Evolutionary conservation across 768 basidiomycete genomes (phyloP), one percentile per base, ranked within the genome.

Genomic region (Lactifluus piperatus): DNA sequence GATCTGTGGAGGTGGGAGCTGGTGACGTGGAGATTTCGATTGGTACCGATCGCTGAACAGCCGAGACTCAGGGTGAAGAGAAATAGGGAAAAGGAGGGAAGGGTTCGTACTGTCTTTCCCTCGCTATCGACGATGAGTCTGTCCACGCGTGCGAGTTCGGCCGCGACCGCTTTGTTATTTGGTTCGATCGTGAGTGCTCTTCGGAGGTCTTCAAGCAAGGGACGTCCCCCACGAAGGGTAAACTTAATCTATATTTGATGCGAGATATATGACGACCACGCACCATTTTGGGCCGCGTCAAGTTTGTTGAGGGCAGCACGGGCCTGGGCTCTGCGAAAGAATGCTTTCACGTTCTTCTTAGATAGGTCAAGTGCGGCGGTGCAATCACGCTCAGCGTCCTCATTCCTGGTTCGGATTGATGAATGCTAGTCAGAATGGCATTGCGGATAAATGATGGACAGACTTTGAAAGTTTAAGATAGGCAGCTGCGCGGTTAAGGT

Each of bases 401-500:
- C 47, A 20, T 54, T 60, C 46, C 64, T 65, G 14, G 46, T 20
- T 32, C 20, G 2, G 22, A 4, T 27, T 24, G 14, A 16, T 18
- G 39, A 36, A 20, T 2, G 2, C 10, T 16, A 49, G 36, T 39
- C 27, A 57, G 26, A n/a, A 24, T n/a, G 18, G 29, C 3, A 14
- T 10, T 20, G 16, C 22, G 34, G 9, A 51, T 41, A 37, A 10
- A 30, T 5, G 51, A 53, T 58, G 66, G 72, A 85, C 91, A 76
- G 77, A 93, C 93, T 95, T 97, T 81, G 84, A 85, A 75, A 95
- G 81, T 78, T 93, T 94, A 61, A 97, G 79, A 75, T 94, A 94
- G 27, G 92, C 91, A 36, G 91, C 88, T 3, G 92, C 90, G 45
- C 94, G 83, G 69, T 97, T 97, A 34, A 94, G 77, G 34, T 86